Evolutionary conservation across 2,329 filamentous ascomycete genomes (phyloP).

Genomic region (Alternaria hordeiaustralica): DNA sequence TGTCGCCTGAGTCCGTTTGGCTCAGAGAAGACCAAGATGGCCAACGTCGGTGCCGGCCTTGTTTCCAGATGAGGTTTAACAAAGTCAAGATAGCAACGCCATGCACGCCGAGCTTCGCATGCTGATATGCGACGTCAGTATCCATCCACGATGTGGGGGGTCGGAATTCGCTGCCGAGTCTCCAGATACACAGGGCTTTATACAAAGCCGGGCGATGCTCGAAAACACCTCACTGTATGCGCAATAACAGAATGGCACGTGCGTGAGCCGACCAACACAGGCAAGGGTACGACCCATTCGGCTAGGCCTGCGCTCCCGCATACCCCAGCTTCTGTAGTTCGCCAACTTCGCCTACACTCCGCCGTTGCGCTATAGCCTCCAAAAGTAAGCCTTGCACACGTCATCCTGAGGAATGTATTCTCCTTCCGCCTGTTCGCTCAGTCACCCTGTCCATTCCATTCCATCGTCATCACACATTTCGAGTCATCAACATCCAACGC

Average conservation of each 20-base stretch:
- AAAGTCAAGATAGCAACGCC: slow-evolving; percentile 7
- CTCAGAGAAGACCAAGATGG: neutral
- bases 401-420: neutral
- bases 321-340: slow-evolving; percentile 10
- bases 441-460: neutral
- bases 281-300: slow-evolving; percentile 2
- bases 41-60: slow-evolving; percentile 26
- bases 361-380: slow-evolving; percentile 8
- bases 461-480: neutral
- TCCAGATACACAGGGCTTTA: neutral
- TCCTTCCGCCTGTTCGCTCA: neutral
- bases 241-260: neutral
- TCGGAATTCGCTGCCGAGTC: slow-evolving; percentile 18
- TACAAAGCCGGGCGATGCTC: neutral
- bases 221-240: neutral
- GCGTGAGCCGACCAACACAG: neutral
- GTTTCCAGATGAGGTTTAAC: slow-evolving; percentile 33
- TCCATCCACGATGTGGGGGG: slow-evolving; percentile 1
- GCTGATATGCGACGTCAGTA: neutral
- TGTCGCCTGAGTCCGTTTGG: neutral
- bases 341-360: slow-evolving; percentile 1
- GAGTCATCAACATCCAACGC: neutral
- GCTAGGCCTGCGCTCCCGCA: slow-evolving; percentile 5
- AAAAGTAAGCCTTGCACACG: slow-evolving; percentile 1
- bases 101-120: neutral